Percentiles rank a stretch among this genome's conserved stretches.
phyloP scores from a whole-genome alignment of 2,329 filamentous ascomycete species.

The Monilinia laxa region DNA sequence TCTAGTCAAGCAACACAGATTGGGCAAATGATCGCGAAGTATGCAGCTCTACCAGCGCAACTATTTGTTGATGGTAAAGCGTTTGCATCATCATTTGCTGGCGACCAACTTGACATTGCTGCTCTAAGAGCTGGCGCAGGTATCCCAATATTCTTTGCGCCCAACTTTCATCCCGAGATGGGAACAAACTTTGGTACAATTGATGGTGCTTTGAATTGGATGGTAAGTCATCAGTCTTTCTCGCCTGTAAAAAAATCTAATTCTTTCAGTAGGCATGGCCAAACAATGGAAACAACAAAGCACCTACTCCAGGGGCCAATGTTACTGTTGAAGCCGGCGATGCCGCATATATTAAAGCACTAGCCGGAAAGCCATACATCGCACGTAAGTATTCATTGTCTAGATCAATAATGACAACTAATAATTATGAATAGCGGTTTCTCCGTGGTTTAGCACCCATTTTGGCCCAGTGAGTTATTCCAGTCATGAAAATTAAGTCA shows the following conservation, averaged over 20 bases:
- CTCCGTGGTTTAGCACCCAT: constrained; percentile 42
- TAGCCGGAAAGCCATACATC: constrained; percentile 32
- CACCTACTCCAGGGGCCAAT: constrained; percentile 29
- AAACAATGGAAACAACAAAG: constrained; percentile 34
- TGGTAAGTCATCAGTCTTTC: constrained; percentile 21
- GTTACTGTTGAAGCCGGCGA: constrained; percentile 31
- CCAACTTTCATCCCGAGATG: constrained; percentile 32
- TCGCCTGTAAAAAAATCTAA: no score
- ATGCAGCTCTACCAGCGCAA: constrained; percentile 40
- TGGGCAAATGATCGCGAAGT: constrained; percentile 35
- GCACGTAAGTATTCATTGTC: constrained; percentile 24
- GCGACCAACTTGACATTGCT: constrained; percentile 47
- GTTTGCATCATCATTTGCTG: constrained; percentile 51
- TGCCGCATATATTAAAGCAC: constrained; percentile 26
- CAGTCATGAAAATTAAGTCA: constrained; percentile 39
- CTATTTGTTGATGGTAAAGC: constrained; percentile 40
- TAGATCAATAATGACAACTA: neutral
- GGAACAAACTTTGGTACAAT: constrained; percentile 25
- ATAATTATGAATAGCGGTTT: constrained; percentile 33
- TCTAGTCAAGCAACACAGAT: constrained; percentile 30
- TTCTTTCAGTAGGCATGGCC: constrained; percentile 28
- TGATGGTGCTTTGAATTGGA: constrained; percentile 34
- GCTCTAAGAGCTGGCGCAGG: constrained; percentile 42
- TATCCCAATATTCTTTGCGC: constrained; percentile 31
- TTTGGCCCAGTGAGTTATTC: constrained; percentile 47